Evolutionary conservation across 1,284 basidiomycete species (phyloP), one percentile per base, ranked within the genome.

Genomic region (Pascua guehoae): DNA sequence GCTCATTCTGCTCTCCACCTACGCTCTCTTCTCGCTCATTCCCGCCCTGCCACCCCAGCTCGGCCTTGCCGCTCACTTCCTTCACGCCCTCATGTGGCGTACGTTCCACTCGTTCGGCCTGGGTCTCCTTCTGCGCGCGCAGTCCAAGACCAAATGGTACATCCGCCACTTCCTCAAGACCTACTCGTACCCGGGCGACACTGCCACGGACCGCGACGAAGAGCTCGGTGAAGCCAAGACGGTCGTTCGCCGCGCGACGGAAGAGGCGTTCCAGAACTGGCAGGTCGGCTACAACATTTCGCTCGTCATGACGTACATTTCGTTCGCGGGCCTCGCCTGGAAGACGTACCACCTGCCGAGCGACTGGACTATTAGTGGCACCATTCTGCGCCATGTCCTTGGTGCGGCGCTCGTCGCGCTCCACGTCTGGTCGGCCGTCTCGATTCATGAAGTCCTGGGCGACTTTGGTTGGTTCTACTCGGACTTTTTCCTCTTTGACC

Each of bases 401-500:
- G 93, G 93, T 41, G 78, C 81, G 47, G 89, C 93, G 12, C 82
- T 98, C 46, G 84, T 98, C 49, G 87, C 85, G 0, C 79, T 98
- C 39, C 94, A 98, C 69, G 72, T 90, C 38, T 98, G 95, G 95
- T 88, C 92, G 0, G 88, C 91, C 1, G 82, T 84, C 64, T 92
- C 93, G 59, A 91, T 88, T 1, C 97, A 87, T 75, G 88, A 96
- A 69, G 95, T 94, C 15, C 83, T 98, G 0, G 95, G 95, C 8
- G 84, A 89, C 47, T 96, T 96, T 70, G 89, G 93, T 16, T 97
- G 93, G 93, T 92, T 95, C 78, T 97, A 94, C 68, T 91, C 91
- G 18, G 95, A 98, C 77, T 98, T 98, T 78, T 98, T 98, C 82
- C 88, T 97, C 73, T 86, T 91, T 66, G 89, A 92, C 66, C 78